Base-by-base conservation (phyloP, 2,329 filamentous ascomycete genomes). In the Juglanconis juglandina region DNA sequence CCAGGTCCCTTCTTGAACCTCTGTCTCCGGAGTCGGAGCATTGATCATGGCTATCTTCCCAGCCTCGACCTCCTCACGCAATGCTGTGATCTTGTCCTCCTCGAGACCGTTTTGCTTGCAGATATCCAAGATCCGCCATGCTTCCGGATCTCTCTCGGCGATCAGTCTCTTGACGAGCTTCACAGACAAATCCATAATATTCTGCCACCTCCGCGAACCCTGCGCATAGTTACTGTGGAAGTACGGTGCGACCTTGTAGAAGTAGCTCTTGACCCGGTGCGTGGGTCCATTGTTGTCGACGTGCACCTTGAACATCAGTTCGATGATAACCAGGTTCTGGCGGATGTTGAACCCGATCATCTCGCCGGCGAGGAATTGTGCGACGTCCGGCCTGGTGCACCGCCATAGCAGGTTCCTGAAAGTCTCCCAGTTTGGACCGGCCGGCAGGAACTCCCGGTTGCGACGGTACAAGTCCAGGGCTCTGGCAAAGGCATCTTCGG, bases 331-430 rank as follows among this genome's bases (percentile, higher is more conserved):
- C 41, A 63, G 17, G 17, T 54, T 55, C 46, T 42, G 53, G 42
- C 35, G 55, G 56, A 64, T 41, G 5, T 53, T 47, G 62, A 64
- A 64, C 41, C 52, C 52, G 44, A 59, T 11, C 62, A 64, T 64
- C 51, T 64, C 62, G 14, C 56, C 59, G n/a, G 37, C 41, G 8
- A 64, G 46, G 53, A 64, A 64, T 17, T 64, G 59, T 33, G 48
- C 60, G 11, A 62, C 37, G 33, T 62, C 62, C n/a, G 62, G 56
- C 13, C 56, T 44, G 10, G 56, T 58, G 60, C 62, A 64, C 34
- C 51, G 56, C 56, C 60, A 58, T 13, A 64, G 46, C 32, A 64
- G 57, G 41, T 57, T 61, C 11, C 50, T 44, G 57, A 62, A 64
- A 3, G 62, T 64, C 2, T 57, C 46, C 39, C 17, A 34, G 35